A percentile compares a stretch with the other conserved stretches of the same genome.
These are phyloP conservation scores for Amesomyces nigricolor DNA, from an alignment of 2,329 filamentous ascomycete species.

Conservation along the genomic window DNA sequence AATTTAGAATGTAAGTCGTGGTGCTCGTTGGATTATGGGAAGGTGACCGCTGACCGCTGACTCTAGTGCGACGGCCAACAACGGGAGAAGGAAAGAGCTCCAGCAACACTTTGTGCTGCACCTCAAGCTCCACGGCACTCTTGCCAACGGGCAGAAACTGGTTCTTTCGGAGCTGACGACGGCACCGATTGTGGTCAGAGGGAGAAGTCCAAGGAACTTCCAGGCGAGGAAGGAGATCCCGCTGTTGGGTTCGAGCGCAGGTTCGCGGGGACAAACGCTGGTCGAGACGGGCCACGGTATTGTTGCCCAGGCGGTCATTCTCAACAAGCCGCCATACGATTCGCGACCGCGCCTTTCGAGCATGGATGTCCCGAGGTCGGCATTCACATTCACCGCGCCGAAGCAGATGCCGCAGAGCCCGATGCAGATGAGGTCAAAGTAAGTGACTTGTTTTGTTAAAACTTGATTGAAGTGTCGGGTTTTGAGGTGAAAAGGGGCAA, in stretches of 20 bases:
- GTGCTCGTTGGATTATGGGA: neutral
- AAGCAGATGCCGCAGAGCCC: slow-evolving; percentile 48
- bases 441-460: slow-evolving; percentile 34
- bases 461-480: no score
- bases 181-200: slow-evolving; percentile 87
- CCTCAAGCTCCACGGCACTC: slow-evolving; percentile 75
- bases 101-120: slow-evolving; percentile 94
- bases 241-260: slow-evolving; percentile 69
- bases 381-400: slow-evolving; percentile 53
- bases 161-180: slow-evolving; percentile 79
- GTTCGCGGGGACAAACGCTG: slow-evolving; percentile 69
- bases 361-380: slow-evolving; percentile 50
- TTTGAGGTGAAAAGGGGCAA: neutral
- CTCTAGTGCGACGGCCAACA: slow-evolving; percentile 82
- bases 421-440: slow-evolving; percentile 55
- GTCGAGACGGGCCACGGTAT: slow-evolving; percentile 59
- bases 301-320: slow-evolving; percentile 50
- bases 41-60: neutral
- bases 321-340: slow-evolving; percentile 47
- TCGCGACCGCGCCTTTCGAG: slow-evolving; percentile 47
- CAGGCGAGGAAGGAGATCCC: slow-evolving; percentile 91
- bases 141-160: slow-evolving; percentile 77
- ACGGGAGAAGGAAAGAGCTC: slow-evolving; percentile 86
- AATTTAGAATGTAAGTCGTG: slow-evolving; percentile 71
- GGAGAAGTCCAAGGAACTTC: slow-evolving; percentile 89